Base-by-base conservation (phyloP, 1,139 yeast genomes). In the Tardiomyces depauwii region DNA sequence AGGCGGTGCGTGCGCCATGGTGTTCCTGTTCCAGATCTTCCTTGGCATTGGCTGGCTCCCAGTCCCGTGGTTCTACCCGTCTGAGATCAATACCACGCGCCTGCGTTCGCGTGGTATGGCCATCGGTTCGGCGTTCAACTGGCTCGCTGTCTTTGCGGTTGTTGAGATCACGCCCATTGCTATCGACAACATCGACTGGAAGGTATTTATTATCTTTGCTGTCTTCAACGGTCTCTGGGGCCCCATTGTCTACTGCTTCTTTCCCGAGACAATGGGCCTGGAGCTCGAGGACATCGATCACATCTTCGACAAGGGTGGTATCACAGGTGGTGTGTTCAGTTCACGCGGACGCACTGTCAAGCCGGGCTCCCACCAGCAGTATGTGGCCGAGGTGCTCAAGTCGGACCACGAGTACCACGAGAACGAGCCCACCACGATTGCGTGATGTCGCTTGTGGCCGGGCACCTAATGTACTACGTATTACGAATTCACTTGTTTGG, bases 231-330 rank as follows among this genome's bases (percentile, higher is more conserved):
- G 39, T 21, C 44, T 46, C 6, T 40, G 39, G 42, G 38, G 51
- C 18, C 45, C 45, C 71, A 71, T 40, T 69, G 61, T 77, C 14
- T 76, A 70, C 62, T 70, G 75, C 62, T 71, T 70, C 53, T 76
- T 80, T 45, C 73, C 71, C 58, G 86, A 80, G 64, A 80, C 87
- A 28, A 78, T 76, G 62, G 83, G 84, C 21, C 70, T 78, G 54
- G 66, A 76, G 51, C 71, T 80, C 63, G 87, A 80, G 62, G 82
- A 80, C 58, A 77, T 80, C 54, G 85, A 80, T 60, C 73, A 67
- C 49, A 51, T 72, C 49, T 83, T 80, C 49, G 77, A 32, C 12
- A 14, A 30, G 18, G 38, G 38, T 11, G 49, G 47, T n/a, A 39
- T 46, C 18, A 46, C 49, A 13, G 47, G 49, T 2, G 49, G 49